These are phyloP conservation scores for Capsicum chinense DNA, from an alignment of 257 asterid species.

Conservation along the genomic window DNA sequence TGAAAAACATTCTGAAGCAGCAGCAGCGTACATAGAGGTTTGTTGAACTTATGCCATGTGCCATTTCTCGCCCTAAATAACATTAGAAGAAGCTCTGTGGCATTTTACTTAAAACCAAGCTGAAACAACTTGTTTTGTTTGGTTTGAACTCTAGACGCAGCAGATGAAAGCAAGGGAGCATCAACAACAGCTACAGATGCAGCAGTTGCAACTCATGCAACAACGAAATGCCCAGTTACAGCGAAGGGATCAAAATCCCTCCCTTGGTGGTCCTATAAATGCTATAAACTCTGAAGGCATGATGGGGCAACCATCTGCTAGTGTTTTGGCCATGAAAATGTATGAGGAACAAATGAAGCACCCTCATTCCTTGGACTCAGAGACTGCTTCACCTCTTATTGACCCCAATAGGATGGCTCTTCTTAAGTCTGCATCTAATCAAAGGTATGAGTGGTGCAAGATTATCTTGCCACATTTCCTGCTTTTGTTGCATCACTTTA, in stretches of 20 bases:
- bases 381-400: conserved; percentile 73
- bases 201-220: conserved; percentile 94
- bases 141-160: conserved; percentile 65
- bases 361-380: conserved; percentile 90
- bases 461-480: not conserved
- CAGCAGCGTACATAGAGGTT: conserved; percentile 99
- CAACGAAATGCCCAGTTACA: conserved; percentile 91
- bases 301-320: conserved; percentile 96
- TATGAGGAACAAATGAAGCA: conserved; percentile 96
- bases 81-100: not conserved
- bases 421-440: conserved; percentile 88
- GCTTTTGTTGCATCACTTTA: not conserved
- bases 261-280: conserved; percentile 82
- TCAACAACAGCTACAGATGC: conserved; percentile 93
- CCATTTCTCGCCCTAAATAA: not conserved
- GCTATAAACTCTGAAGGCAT: conserved; percentile 82
- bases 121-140: not conserved
- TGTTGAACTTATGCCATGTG: conserved; percentile 30
- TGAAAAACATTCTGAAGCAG: conserved; percentile 98
- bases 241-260: conserved; percentile 92
- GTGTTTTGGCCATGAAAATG: conserved; percentile 93
- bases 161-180: conserved; percentile 96
- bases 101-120: not conserved
- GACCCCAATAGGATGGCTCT: conserved; percentile 97
- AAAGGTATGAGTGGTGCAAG: conserved; percentile 63